A percentile compares a stretch with the other conserved stretches of the same genome.
phyloP scores from a whole-genome alignment of 2,329 filamentous ascomycete genomes.

The Hymenoscyphus linearis region DNA sequence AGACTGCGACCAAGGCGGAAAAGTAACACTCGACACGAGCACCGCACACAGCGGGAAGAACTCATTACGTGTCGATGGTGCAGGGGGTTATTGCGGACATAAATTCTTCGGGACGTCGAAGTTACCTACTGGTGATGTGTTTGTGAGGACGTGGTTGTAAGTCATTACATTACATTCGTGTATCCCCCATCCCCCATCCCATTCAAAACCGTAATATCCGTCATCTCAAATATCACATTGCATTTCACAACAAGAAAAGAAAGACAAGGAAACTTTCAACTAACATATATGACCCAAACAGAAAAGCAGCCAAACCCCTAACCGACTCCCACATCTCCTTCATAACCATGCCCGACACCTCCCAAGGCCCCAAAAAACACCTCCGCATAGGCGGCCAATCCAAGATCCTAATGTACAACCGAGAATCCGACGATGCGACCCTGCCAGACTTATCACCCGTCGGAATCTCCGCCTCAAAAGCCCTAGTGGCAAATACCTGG shows the following conservation, averaged over 20 bases:
- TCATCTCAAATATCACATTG: constrained; percentile 23
- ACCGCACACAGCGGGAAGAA: constrained; percentile 52
- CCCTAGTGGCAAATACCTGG: constrained; percentile 47
- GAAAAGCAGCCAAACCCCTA: constrained; percentile 52
- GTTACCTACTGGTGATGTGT: constrained; percentile 51
- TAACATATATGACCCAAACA: too few relatives aligned
- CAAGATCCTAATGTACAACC: constrained; percentile 60
- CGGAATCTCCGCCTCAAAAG: constrained; percentile 49
- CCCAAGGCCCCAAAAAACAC: constrained; percentile 51
- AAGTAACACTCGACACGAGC: constrained; percentile 50
- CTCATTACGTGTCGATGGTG: constrained; percentile 47
- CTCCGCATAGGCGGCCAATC: constrained; percentile 57
- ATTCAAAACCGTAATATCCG: not conserved
- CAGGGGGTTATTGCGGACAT: constrained; percentile 52
- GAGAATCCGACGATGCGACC: constrained; percentile 56
- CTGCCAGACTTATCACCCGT: constrained; percentile 55
- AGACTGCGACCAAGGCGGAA: constrained; percentile 54
- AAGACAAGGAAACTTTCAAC: too few relatives aligned
- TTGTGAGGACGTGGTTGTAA: constrained; percentile 52
- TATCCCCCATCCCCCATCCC: too few relatives aligned
- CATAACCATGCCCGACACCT: constrained; percentile 58
- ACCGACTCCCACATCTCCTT: constrained; percentile 56
- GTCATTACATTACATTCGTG: too few relatives aligned
- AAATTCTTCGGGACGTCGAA: constrained; percentile 56
- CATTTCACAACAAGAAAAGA: too few relatives aligned